Evolutionary conservation across 1,139 yeast species (phyloP), one percentile per base, ranked within the genome.

Genomic region (Yarrowia galli): DNA sequence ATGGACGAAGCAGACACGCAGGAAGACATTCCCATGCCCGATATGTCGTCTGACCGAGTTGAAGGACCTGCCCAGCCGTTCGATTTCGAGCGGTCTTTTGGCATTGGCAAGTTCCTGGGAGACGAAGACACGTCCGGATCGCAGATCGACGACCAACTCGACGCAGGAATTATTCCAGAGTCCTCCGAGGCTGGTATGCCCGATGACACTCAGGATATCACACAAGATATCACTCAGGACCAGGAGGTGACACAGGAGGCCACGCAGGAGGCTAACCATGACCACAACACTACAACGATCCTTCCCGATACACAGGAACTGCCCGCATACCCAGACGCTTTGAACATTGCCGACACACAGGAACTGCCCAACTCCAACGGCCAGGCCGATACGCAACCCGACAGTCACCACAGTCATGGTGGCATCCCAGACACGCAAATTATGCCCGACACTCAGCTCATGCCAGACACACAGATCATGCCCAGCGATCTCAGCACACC

Each of bases 1-100:
- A 32, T 43, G 51, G 66, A 46, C 46, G 66, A 61, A n/a, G 56
- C 35, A 1, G 66, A 61, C 36, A 61, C 66, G 8, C 66, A 61
- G 46, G 56, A 61, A 6, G 66, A 61, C 45, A 43, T 56, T n/a
- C 10, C 45, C 38, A 28, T 58, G 51, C 38, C 51, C 16, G 48
- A 40, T 20, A 16, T 32, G 28, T 23, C 49, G 15, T 58, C 64
- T 15, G 51, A 43, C 40, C 38, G 45, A 1, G 51, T 58, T 1
- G 64, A 58, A 8, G 64, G 51, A 2, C 64, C 64, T 9, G 15
- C 40, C 2, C 25, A 58, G 32, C 64, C 64, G 28, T 58, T 58
- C 32, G 64, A 58, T 43, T 58, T 58, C 42, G 64, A 58, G n/a
- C 45, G 43, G 12, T 58, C 64, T 6, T 43, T 58, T 20, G 51